Evolutionary conservation across 306 rosid genomes (phyloP).

Genomic region (Gastrolobium villosum): DNA sequence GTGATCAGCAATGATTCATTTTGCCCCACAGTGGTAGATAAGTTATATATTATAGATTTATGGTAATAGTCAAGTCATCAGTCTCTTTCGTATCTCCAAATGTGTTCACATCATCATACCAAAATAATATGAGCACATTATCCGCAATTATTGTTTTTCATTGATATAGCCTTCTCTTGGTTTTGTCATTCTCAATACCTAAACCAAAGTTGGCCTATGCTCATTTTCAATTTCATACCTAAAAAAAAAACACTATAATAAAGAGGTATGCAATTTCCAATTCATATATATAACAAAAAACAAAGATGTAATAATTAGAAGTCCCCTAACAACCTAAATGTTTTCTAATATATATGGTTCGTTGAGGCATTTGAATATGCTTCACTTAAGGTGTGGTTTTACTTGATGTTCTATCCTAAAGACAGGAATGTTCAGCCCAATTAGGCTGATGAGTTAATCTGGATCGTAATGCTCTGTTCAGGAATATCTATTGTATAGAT

Average conservation of each 20-base stretch:
- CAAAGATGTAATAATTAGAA: background rate
- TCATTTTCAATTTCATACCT: background rate
- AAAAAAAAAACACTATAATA: background rate
- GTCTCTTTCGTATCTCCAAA: slow-evolving; percentile 29
- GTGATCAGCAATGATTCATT: slow-evolving; percentile 40
- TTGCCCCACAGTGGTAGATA: slow-evolving; percentile 28
- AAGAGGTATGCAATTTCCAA: background rate
- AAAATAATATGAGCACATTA: slow-evolving; percentile 7
- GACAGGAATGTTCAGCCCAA: too few relatives aligned
- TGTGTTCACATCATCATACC: slow-evolving; percentile 31
- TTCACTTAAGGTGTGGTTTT: too few relatives aligned
- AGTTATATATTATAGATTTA: background rate
- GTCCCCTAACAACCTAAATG: slow-evolving; percentile 1
- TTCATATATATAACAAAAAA: slow-evolving; percentile 3
- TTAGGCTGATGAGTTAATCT: too few relatives aligned
- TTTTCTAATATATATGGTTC: slow-evolving; percentile 22
- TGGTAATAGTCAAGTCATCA: background rate
- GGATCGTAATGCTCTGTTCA: too few relatives aligned
- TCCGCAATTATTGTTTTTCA: background rate
- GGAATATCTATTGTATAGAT: too few relatives aligned
- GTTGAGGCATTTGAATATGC: too few relatives aligned
- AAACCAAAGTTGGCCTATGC: background rate
- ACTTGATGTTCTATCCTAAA: too few relatives aligned
- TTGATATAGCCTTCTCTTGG: background rate
- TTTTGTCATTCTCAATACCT: background rate